Evolutionary conservation across 2,329 filamentous ascomycete species (phyloP), one percentile per base, ranked within the genome.

Genomic region (Colletotrichum orchidophilum): DNA sequence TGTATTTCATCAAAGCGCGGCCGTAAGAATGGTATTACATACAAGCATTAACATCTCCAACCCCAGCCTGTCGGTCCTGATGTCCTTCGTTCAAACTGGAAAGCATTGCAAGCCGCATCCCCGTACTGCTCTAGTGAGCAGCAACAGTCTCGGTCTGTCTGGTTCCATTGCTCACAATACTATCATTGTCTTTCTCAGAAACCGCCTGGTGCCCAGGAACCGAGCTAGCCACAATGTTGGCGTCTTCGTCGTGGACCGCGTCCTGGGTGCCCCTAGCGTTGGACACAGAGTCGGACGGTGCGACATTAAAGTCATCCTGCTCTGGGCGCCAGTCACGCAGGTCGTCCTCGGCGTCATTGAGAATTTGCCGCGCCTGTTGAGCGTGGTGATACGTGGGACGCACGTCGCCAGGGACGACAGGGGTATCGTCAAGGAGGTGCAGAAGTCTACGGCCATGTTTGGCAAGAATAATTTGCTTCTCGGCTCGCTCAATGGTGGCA

Each of bases 401-500:
- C 18, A 87, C 81, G 79, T 98, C 94, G 58, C 96, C 96, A 1
- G 96, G 96, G 1, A 97, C 92, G 33, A 98, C 90, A 0, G 96
- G 94, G 0, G 92, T 92, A 80, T 98, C 96, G 77, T 99, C 96
- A 12, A 99, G 89, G 49, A 97, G 88, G 75, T 93, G 91, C 66
- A 99, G 82, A 42, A 99, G 88, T 53, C 94, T 91, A 65, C 94
- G 93, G 24, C 95, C 96, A 80, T 98, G 95, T 77, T 93, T 94
- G 68, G 96, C 96, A 18, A 99, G 89, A 71, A 99, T 94, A 77
- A 96, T 93, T 81, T 99, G 96, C 85, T 98, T 98, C 86, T 98
- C 96, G 27, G 95, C 95, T 35, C 96, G 93, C 86, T 99, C 96
- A 76, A 99, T 97, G 24, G 95, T 94, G 70, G 95, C 95, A 18